Evolutionary conservation across 805 yeast genomes (phyloP).

Genomic region (Zygotorulaspora sp.): DNA sequence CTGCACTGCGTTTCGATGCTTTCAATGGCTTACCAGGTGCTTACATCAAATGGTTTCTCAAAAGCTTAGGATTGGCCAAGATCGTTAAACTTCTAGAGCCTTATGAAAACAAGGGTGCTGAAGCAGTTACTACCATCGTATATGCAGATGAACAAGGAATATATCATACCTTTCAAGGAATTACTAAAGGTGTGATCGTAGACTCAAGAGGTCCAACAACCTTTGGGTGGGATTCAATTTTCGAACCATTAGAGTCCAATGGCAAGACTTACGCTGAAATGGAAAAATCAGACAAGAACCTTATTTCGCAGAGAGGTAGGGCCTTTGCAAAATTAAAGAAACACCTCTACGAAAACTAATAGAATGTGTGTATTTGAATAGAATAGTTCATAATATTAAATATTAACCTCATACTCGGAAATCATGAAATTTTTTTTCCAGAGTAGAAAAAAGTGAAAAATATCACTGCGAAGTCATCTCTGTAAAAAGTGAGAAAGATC

Average conservation of each 20-base stretch:
- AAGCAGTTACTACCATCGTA: conserved; percentile 89
- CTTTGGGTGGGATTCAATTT: conserved; percentile 95
- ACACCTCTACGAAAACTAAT: conserved; percentile 36
- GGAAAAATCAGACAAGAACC: conserved; percentile 70
- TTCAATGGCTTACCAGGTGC: conserved; percentile 91
- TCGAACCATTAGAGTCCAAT: conserved; percentile 54
- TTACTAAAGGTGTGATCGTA: conserved; percentile 77
- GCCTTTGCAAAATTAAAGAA: conserved; percentile 72
- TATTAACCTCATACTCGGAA: background rate
- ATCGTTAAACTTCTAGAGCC: conserved; percentile 72
- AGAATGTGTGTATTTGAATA: background rate
- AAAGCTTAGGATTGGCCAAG: conserved; percentile 69
- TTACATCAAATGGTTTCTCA: conserved; percentile 86
- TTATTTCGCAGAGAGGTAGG: conserved; percentile 79
- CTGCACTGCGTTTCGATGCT: conserved; percentile 81
- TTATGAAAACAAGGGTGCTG: conserved; percentile 79
- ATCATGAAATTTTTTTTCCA: conserved; percentile 7
- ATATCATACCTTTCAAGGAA: conserved; percentile 79
- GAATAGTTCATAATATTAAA: background rate
- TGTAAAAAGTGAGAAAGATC: background rate
- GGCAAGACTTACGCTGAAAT: conserved; percentile 89
- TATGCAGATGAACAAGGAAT: conserved; percentile 81
- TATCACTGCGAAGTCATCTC: conserved; percentile 1
- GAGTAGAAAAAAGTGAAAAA: background rate
- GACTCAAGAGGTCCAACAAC: conserved; percentile 67